Evolutionary conservation across 2,329 filamentous ascomycete genomes (phyloP).

Genomic region (Cylindrodendrum hubeiense): DNA sequence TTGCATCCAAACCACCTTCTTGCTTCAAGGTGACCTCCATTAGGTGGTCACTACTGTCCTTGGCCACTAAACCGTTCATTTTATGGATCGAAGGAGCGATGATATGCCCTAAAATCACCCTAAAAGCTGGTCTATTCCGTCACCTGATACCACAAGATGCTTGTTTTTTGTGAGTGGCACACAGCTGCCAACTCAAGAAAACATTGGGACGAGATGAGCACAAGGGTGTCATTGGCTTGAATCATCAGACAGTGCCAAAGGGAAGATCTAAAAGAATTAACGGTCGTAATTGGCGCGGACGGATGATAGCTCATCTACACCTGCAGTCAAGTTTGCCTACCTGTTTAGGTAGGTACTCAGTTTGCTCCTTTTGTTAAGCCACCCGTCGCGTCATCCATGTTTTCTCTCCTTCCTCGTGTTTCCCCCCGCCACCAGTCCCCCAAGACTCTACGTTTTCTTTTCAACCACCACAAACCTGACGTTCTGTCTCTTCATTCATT

Average conservation of each 20-base stretch:
- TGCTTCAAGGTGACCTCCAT: background rate
- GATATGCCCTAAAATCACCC: too few species aligned
- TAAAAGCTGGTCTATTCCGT: too few species aligned
- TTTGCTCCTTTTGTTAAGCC: background rate
- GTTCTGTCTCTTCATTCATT: too few species aligned
- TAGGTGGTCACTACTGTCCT: background rate
- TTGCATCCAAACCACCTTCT: background rate
- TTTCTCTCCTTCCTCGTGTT: constrained; percentile 7
- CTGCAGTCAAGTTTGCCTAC: background rate
- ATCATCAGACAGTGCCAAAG: background rate
- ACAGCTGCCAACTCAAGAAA: too few species aligned
- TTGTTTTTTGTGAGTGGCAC: too few species aligned
- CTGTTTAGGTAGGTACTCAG: too few species aligned
- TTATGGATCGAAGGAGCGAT: too few species aligned
- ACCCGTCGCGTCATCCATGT: background rate
- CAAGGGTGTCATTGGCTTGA: background rate
- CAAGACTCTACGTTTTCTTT: background rate
- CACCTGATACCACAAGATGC: too few species aligned
- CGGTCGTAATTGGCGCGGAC: background rate
- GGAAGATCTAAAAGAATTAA: background rate
- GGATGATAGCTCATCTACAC: background rate
- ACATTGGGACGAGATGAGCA: too few species aligned
- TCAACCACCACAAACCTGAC: background rate
- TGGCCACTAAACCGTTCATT: background rate
- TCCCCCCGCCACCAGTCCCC: background rate